These are phyloP conservation scores for Calocybe gambosa DNA, from an alignment of 1,284 basidiomycete genomes.

Conservation along the genomic window DNA sequence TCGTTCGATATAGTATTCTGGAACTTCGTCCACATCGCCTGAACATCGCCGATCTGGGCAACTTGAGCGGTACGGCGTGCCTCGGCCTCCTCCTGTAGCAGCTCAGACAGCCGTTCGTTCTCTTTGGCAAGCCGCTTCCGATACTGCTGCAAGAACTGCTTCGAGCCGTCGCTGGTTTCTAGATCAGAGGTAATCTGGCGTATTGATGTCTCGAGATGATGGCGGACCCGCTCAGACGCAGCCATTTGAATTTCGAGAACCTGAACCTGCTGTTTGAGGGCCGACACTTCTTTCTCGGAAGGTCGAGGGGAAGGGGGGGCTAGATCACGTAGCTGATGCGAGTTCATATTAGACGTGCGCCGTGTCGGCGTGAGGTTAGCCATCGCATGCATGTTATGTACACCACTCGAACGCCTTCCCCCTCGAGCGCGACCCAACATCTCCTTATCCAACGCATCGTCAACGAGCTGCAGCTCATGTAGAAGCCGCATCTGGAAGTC, in stretches of 20 bases:
- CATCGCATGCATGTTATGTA: constrained; percentile 27
- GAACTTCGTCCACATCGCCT: constrained; percentile 67
- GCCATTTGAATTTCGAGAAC: constrained; percentile 66
- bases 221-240: constrained; percentile 60
- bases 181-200: constrained; percentile 60
- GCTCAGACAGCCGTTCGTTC: constrained; percentile 47
- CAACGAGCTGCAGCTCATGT: constrained; percentile 60
- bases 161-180: constrained; percentile 60
- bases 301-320: constrained; percentile 34
- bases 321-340: constrained; percentile 30
- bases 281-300: constrained; percentile 43
- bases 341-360: constrained; percentile 18
- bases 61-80: constrained; percentile 55
- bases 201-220: constrained; percentile 59
- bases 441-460: constrained; percentile 58
- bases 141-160: constrained; percentile 56
- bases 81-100: constrained; percentile 61
- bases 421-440: constrained; percentile 32
- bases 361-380: constrained; percentile 43
- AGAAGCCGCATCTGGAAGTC: constrained; percentile 62
- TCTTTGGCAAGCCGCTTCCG: constrained; percentile 52
- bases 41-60: constrained; percentile 58
- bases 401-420: constrained; percentile 20
- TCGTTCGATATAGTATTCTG: constrained; percentile 56
- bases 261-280: constrained; percentile 61